Conservation (phyloP, 208 protist genomes). For the Wallacemonas sp. region DNA sequence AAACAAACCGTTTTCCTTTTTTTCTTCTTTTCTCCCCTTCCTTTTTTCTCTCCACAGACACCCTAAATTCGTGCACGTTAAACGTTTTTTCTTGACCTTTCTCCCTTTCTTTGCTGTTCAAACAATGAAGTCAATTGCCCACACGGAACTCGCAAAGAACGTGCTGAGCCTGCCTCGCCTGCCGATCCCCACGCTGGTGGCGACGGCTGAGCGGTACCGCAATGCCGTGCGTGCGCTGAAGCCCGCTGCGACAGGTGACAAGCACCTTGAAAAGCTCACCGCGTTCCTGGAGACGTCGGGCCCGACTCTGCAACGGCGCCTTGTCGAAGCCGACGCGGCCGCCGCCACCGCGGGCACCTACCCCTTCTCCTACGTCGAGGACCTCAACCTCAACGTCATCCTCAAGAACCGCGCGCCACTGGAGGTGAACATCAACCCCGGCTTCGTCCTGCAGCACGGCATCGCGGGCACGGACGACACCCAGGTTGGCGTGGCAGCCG, state of each 20-base stretch:
- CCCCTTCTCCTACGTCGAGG: slow-evolving; percentile 79
- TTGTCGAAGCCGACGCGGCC: slow-evolving; percentile 63
- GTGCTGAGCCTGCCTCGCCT: slow-evolving; percentile 77
- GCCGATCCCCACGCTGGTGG: slow-evolving; percentile 63
- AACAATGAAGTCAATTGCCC: slow-evolving; percentile 62
- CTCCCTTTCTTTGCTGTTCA: neutral
- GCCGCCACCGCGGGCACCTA: slow-evolving; percentile 37
- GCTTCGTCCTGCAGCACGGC: slow-evolving; percentile 59
- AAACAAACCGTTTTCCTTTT: neutral
- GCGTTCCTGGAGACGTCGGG: slow-evolving; percentile 60
- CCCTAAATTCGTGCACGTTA: no score
- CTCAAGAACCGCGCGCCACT: slow-evolving; percentile 63
- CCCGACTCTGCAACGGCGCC: slow-evolving; percentile 51
- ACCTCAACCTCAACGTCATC: slow-evolving; percentile 43
- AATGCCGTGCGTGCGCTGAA: slow-evolving; percentile 59
- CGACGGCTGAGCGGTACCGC: slow-evolving; percentile 66
- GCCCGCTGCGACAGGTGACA: slow-evolving; percentile 31
- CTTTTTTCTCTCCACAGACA: slow-evolving; percentile 7
- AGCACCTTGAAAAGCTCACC: slow-evolving; percentile 69
- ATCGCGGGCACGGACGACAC: slow-evolving; percentile 35
- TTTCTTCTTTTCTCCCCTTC: no score
- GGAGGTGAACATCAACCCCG: slow-evolving; percentile 73
- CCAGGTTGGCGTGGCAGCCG: slow-evolving; percentile 68
- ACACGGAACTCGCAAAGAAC: slow-evolving; percentile 63
- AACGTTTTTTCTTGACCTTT: neutral